Evolutionary conservation across 1,139 yeast species (phyloP).

Genomic region (Geotrichum bryndzae): DNA sequence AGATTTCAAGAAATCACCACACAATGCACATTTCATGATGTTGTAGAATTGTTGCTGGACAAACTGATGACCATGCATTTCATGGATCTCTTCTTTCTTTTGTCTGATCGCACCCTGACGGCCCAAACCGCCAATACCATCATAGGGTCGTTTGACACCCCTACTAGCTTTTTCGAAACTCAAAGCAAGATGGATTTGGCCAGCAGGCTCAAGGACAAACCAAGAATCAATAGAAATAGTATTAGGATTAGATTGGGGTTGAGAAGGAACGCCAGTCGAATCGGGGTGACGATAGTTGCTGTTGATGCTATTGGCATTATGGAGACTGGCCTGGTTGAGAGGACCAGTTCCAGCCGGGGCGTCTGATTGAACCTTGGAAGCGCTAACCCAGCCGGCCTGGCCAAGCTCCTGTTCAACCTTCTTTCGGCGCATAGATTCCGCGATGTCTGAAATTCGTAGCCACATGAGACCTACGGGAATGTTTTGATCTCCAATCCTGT

Average conservation of each 20-base stretch:
- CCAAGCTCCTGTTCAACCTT: conserved; percentile 70
- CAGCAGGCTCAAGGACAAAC: conserved; percentile 91
- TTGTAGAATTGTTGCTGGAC: conserved; percentile 93
- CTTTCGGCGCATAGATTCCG: conserved; percentile 88
- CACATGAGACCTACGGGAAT: conserved; percentile 90
- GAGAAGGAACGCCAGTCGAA: neutral
- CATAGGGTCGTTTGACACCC: conserved; percentile 38
- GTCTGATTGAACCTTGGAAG: conserved; percentile 41
- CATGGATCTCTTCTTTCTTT: conserved; percentile 88
- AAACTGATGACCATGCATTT: conserved; percentile 95
- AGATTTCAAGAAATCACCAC: conserved; percentile 84
- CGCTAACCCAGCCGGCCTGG: conserved; percentile 79
- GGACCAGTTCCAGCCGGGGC: neutral
- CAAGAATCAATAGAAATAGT: conserved; percentile 55
- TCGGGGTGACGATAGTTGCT: neutral
- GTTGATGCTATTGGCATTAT: neutral
- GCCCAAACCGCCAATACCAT: conserved; percentile 68
- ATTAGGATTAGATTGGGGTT: neutral
- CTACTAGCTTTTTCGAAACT: conserved; percentile 70
- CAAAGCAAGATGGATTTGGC: conserved; percentile 71
- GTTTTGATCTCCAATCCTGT: conserved; percentile 56
- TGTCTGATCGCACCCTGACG: conserved; percentile 98
- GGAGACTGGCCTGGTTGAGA: neutral
- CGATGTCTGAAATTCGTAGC: conserved; percentile 82
- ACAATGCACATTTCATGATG: conserved; percentile 93